Evolutionary conservation across 768 basidiomycete genomes (phyloP).

Genomic region (Boletus insuetus): DNA sequence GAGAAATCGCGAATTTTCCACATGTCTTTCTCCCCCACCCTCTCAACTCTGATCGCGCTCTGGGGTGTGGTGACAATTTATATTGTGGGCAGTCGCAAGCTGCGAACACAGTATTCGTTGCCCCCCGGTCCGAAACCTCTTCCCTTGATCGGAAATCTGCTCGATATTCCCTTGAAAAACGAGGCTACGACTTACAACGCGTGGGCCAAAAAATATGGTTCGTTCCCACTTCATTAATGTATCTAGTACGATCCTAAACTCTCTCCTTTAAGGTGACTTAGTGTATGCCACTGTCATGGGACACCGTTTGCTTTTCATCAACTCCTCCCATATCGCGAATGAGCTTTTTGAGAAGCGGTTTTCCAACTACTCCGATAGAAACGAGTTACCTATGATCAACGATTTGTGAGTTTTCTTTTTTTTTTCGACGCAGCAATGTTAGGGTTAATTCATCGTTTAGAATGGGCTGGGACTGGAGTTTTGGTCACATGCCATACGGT

Average conservation of each 20-base stretch:
- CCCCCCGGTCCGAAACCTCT: constrained; percentile 55
- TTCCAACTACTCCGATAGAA: constrained; percentile 54
- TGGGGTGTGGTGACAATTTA: constrained; percentile 20
- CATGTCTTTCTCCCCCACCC: constrained; percentile 16
- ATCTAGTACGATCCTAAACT: neutral
- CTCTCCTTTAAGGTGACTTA: constrained; percentile 41
- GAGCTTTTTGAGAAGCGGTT: constrained; percentile 60
- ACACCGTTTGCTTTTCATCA: constrained; percentile 46
- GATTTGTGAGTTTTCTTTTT: constrained; percentile 37
- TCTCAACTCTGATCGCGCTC: constrained; percentile 21
- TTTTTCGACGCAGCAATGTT: neutral
- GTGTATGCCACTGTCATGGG: constrained; percentile 53
- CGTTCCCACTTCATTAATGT: neutral
- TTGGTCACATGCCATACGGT: constrained; percentile 56
- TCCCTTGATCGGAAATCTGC: constrained; percentile 54
- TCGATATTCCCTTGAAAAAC: constrained; percentile 40
- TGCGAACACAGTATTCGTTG: constrained; percentile 30
- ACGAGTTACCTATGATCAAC: constrained; percentile 46
- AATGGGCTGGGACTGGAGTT: constrained; percentile 48
- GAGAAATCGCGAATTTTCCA: neutral
- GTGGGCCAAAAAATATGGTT: constrained; percentile 40
- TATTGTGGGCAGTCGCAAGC: constrained; percentile 12
- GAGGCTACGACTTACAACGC: constrained; percentile 41
- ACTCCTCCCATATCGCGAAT: constrained; percentile 42
- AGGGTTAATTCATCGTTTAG: constrained; percentile 30